Percentiles rank a stretch among this genome's conserved stretches.
Evolutionary conservation across 495 filamentous ascomycete species (phyloP).

Genomic region (Sordaria brevicollis): DNA sequence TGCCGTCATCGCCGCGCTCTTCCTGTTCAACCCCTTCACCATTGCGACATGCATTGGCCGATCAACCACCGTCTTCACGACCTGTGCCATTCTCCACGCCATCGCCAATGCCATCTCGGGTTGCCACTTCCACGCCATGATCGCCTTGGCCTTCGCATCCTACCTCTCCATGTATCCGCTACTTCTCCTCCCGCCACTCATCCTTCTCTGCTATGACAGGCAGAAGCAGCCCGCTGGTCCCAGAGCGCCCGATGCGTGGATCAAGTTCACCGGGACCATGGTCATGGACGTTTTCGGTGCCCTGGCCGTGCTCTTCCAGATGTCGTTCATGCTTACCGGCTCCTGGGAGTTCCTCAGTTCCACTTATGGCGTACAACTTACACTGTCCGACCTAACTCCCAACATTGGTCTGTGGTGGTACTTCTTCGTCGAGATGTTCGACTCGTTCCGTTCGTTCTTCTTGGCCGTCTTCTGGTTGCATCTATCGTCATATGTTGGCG

Average conservation of each 20-base stretch:
- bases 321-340: constrained; percentile 68
- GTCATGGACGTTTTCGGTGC: constrained; percentile 37
- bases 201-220: constrained; percentile 72
- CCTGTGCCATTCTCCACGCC: constrained; percentile 75
- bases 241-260: not conserved
- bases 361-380: constrained; percentile 85
- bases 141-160: constrained; percentile 74
- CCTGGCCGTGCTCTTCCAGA: constrained; percentile 45
- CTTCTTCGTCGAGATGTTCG: constrained; percentile 99
- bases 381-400: constrained; percentile 86
- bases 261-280: constrained; percentile 42
- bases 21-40: constrained; percentile 91
- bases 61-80: constrained; percentile 84
- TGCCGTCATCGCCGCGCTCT: constrained; percentile 68
- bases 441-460: constrained; percentile 95
- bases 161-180: constrained; percentile 90
- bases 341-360: constrained; percentile 78
- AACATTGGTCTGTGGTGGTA: constrained; percentile 99
- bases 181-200: constrained; percentile 72
- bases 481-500: constrained; percentile 76
- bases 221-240: constrained; percentile 18
- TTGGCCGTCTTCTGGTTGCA: constrained; percentile 97
- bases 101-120: constrained; percentile 74
- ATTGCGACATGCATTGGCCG: constrained; percentile 88
- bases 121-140: constrained; percentile 63